Base-by-base conservation (phyloP, 495 filamentous ascomycete species). In the Cryomyces antarcticus region DNA sequence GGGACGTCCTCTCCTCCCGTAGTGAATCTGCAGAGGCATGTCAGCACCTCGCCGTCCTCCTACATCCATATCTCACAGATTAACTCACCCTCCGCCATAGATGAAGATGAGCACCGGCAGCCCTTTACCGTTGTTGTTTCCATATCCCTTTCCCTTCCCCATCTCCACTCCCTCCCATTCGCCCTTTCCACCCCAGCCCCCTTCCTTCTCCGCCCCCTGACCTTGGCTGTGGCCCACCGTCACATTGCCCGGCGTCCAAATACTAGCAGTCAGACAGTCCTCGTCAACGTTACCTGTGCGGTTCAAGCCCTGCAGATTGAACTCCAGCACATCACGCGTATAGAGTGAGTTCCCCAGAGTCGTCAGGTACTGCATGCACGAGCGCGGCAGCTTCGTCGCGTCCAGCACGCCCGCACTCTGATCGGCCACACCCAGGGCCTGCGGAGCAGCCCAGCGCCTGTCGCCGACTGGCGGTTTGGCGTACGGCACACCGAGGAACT, bases 241-340 rank as follows among this genome's bases (percentile, higher is more conserved):
- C 27, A 51, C 43, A 28, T 55, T 58, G 30, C 50, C 44, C 0
- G 67, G 67, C 3, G 64, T 57, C 65, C 66, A 71, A 13, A 74
- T 52, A n/a, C 66, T 65, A 6, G 71, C 48, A 31, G 59, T 63
- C 34, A 74, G 55, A 42, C 70, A 72, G 47, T 72, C 64, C 43
- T 76, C 72, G 5, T 30, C 7, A 41, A 11, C 38, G 5, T 13
- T 31, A 24, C 17, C 17, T 33, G 42, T 5, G 28, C 3, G 5
- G 30, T 41, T 36, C 2, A 17, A 11, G 28, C 30, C 38, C 24
- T 11, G 27, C 9, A 41, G 11, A 38, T 24, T 34, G 27, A 43
- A 46, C 39, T 46, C 44, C n/a, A 42, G 44, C 4, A 42, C 44
- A 28, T 46, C 45, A 1, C 27, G 30, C 7, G 31, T 44, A 41